Base-by-base conservation (phyloP, 768 basidiomycete genomes). In the Mycena galericulata region DNA sequence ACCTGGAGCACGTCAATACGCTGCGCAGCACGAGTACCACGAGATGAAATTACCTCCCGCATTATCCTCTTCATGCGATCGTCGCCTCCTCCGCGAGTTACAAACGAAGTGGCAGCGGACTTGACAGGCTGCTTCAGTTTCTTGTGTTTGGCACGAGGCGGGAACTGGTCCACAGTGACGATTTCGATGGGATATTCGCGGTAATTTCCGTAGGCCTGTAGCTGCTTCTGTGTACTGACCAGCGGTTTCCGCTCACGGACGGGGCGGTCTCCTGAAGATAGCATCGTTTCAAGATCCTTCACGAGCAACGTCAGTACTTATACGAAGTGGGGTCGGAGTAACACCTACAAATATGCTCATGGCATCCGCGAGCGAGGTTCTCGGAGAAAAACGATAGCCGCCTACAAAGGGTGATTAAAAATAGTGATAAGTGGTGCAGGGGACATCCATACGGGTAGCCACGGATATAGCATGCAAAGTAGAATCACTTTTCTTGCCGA, bases 161-260 rank as follows among this genome's bases (percentile, higher is more conserved):
- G 76, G 64, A 76, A 77, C 40, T 71, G 12, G 49, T 75, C 73
- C 14, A 74, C 70, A n/a, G 76, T 76, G 18, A 77, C 65, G 12
- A 70, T 53, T 43, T 77, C 76, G 46, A 73, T 69, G 3, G 54
- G 22, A 22, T 45, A n/a, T n/a, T 32, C 17, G n/a, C 32, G 20
- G 53, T 36, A 54, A 36, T 36, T 54, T 34, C 38, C 30, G 53
- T 54, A 38, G 20, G n/a, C n/a, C n/a, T 54, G 7, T 15, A 54
- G 22, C 53, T 54, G 32, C n/a, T 6, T 36, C 22, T 12, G 22
- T 2, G 53, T 36, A 24, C 22, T 22, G 4, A 54, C 53, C 20
- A 54, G n/a, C 2, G 53, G 34, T 54, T 36, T 54, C 20, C 34
- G n/a, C 24, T 32, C 4, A 12, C 53, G 53, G 53, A 38, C 22